phyloP scores from a whole-genome alignment of 805 yeast species.

The Candida sphagnicola region DNA sequence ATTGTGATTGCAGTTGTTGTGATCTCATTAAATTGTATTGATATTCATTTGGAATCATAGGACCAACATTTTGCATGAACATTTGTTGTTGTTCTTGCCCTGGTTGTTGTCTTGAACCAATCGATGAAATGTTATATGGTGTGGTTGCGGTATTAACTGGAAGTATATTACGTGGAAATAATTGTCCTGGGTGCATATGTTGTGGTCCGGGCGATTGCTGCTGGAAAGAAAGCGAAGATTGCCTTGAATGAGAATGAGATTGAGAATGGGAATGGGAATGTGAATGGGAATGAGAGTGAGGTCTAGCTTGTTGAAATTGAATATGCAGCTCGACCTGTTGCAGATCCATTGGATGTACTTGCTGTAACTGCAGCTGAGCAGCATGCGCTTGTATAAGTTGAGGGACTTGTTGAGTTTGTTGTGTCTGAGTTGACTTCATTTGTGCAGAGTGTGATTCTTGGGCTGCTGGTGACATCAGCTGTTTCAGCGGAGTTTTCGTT shows the following conservation, averaged over 20 bases:
- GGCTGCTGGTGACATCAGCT: neutral
- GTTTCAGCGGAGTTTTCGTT: neutral
- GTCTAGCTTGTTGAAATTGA: constrained; percentile 6
- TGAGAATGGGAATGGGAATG: neutral
- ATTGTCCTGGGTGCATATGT: neutral
- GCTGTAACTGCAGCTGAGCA: neutral
- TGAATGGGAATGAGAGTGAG: constrained; percentile 4
- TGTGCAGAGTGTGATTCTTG: no score
- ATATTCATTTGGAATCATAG: neutral
- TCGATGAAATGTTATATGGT: neutral
- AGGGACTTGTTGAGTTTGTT: neutral
- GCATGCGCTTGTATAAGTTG: constrained; percentile 5
- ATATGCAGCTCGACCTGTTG: constrained; percentile 7
- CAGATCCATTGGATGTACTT: constrained; percentile 6
- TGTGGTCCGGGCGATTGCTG: constrained; percentile 1
- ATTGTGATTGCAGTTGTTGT: constrained; percentile 1
- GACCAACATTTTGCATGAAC: neutral
- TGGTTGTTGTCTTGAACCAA: neutral
- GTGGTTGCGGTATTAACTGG: neutral
- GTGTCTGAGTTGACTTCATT: neutral
- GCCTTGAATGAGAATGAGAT: neutral
- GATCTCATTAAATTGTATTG: neutral
- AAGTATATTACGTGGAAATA: neutral
- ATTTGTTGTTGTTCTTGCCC: neutral
- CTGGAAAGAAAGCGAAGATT: neutral